phyloP scores from a whole-genome alignment of 192 early-diverging fungal genomes.

The Coemansia sp. region DNA sequence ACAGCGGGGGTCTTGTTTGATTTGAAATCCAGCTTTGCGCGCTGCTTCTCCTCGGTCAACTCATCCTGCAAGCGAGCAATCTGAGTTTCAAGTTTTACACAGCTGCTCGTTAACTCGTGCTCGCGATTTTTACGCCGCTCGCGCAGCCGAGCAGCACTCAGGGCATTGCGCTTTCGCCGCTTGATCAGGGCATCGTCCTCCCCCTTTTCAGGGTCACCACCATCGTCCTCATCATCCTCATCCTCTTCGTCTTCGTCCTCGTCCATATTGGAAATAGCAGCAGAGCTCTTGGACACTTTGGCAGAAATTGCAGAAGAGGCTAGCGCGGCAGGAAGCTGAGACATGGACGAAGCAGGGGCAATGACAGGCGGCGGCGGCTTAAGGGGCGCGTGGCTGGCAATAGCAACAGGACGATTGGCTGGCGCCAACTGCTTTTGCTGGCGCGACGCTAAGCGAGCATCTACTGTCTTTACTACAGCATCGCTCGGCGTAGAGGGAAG shows the following conservation, averaged over 20 bases:
- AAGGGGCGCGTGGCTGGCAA: slow-evolving; percentile 9
- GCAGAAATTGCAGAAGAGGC: not conserved
- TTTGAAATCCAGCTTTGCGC: slow-evolving; percentile 22
- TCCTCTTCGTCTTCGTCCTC: slow-evolving; percentile 8
- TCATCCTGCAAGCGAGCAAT: slow-evolving; percentile 42
- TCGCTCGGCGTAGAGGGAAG: not conserved
- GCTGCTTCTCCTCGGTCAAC: slow-evolving; percentile 41
- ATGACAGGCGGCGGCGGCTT: not conserved
- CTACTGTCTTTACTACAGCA: not conserved
- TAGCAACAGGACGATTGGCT: not conserved
- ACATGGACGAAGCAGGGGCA: not conserved
- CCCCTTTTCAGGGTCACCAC: slow-evolving; percentile 6
- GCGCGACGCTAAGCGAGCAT: not conserved
- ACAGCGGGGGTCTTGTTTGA: not conserved
- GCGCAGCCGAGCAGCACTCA: slow-evolving; percentile 54
- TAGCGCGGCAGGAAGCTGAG: not conserved
- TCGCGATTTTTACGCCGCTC: slow-evolving; percentile 54
- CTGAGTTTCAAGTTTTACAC: slow-evolving; percentile 37
- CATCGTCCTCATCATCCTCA: not conserved
- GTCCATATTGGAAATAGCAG: not conserved
- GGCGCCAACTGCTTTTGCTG: not conserved
- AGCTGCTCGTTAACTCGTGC: slow-evolving; percentile 39
- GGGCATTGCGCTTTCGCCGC: slow-evolving; percentile 54
- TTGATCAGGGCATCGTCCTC: slow-evolving; percentile 47
- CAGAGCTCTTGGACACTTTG: not conserved